These are phyloP conservation scores for Glebionis coronaria DNA, from an alignment of 129 eudicot species.

Conservation along the genomic window DNA sequence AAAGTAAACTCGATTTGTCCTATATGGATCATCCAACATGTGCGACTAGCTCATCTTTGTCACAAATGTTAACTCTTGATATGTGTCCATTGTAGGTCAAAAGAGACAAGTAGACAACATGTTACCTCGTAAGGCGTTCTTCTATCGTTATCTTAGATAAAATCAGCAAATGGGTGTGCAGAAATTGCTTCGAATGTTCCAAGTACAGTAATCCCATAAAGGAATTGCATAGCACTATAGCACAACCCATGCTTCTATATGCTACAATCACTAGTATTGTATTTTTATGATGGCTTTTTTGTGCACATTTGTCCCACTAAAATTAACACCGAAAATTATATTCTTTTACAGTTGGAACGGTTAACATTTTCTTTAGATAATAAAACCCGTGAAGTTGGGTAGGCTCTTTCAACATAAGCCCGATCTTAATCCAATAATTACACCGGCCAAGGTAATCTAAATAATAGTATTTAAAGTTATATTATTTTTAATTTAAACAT, in stretches of 20 bases:
- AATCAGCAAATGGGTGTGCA: too few species aligned
- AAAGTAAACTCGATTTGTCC: too few species aligned
- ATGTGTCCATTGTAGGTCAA: too few species aligned
- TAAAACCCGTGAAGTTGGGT: constrained; percentile 15
- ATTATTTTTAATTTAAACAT: too few species aligned
- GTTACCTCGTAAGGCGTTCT: too few species aligned
- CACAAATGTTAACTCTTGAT: too few species aligned
- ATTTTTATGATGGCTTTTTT: neutral
- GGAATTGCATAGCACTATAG: neutral
- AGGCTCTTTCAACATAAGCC: constrained; percentile 9
- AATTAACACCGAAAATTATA: neutral
- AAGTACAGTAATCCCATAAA: neutral
- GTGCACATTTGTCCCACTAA: neutral
- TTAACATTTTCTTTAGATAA: neutral
- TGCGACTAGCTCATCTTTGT: too few species aligned
- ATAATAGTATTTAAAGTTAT: neutral
- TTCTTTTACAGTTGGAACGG: neutral
- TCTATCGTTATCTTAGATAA: too few species aligned
- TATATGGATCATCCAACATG: too few species aligned
- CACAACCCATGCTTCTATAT: neutral
- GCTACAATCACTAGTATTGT: neutral
- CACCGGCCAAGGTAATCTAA: constrained; percentile 1
- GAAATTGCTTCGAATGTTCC: too few species aligned
- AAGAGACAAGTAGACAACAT: too few species aligned
- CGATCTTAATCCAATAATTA: constrained; percentile 8